Evolutionary conservation across 176 grass and related monocot genomes (phyloP).

Genomic region (Phoenix roebelenii): DNA sequence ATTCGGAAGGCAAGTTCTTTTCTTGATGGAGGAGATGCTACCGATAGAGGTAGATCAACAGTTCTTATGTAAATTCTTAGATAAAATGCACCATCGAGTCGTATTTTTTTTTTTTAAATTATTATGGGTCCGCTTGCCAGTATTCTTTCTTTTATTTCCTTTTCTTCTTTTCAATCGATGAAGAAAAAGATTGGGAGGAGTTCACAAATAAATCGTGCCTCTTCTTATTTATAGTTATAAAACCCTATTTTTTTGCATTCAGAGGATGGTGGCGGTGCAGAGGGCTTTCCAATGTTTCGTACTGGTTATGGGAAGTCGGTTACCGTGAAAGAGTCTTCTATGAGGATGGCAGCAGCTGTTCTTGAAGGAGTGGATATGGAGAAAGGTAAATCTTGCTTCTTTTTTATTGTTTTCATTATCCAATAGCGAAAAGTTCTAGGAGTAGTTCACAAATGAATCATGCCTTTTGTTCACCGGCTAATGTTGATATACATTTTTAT

Average conservation of each 20-base stretch:
- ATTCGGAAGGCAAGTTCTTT: conserved; percentile 40
- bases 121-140: too few relatives aligned
- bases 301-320: conserved; percentile 30
- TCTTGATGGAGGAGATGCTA: conserved; percentile 31
- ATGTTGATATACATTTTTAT: not conserved
- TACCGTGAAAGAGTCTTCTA: conserved; percentile 32
- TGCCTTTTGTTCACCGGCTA: not conserved
- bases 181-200: too few relatives aligned
- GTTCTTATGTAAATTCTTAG: too few relatives aligned
- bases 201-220: not conserved
- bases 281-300: conserved; percentile 19
- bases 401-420: not conserved
- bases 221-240: not conserved
- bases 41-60: conserved; percentile 17
- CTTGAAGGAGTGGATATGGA: conserved; percentile 26
- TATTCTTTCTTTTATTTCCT: too few relatives aligned
- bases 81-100: too few relatives aligned
- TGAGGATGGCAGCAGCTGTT: conserved; percentile 26
- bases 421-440: conserved; percentile 18
- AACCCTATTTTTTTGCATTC: not conserved
- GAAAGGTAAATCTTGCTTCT: conserved; percentile 9
- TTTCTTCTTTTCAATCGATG: too few relatives aligned
- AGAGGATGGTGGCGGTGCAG: not conserved
- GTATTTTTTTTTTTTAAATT: too few relatives aligned
- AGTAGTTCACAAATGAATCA: not conserved